Evolutionary conservation across 2,329 filamentous ascomycete species (phyloP).

Genomic region (Sclerotinia sclerotiorum): DNA sequence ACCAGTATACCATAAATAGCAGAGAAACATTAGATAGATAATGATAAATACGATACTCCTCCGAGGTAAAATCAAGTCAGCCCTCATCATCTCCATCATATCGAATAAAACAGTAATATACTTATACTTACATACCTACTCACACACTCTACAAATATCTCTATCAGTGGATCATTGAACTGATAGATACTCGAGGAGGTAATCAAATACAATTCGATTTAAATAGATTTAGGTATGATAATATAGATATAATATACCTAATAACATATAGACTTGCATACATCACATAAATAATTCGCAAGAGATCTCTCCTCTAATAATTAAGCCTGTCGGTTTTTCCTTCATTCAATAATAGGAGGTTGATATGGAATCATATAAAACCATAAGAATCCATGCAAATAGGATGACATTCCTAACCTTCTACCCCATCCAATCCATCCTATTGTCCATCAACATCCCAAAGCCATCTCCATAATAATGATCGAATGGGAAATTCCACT

Average conservation of each 20-base stretch:
- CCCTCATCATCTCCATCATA: not conserved
- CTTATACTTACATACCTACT: too few species aligned
- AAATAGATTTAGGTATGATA: not conserved
- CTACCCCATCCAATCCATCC: constrained; percentile 14
- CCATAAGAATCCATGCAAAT: constrained; percentile 13
- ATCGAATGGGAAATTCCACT: not conserved
- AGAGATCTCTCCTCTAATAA: not conserved
- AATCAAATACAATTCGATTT: not conserved
- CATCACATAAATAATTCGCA: constrained; percentile 13
- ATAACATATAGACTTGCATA: not conserved
- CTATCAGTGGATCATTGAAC: not conserved
- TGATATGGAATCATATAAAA: not conserved
- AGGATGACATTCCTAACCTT: constrained; percentile 9
- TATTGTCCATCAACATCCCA: not conserved
- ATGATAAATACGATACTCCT: too few species aligned
- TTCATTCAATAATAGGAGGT: constrained; percentile 13
- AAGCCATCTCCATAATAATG: not conserved
- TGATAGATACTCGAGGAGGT: too few species aligned
- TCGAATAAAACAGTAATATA: too few species aligned
- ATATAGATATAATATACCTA: not conserved
- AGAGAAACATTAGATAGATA: too few species aligned
- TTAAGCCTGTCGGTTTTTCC: not conserved
- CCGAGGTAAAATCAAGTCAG: too few species aligned
- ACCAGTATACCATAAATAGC: too few species aligned
- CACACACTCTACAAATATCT: too few species aligned